Base-by-base conservation (phyloP, 169 alveolate genomes). In the Babesia sp. region DNA sequence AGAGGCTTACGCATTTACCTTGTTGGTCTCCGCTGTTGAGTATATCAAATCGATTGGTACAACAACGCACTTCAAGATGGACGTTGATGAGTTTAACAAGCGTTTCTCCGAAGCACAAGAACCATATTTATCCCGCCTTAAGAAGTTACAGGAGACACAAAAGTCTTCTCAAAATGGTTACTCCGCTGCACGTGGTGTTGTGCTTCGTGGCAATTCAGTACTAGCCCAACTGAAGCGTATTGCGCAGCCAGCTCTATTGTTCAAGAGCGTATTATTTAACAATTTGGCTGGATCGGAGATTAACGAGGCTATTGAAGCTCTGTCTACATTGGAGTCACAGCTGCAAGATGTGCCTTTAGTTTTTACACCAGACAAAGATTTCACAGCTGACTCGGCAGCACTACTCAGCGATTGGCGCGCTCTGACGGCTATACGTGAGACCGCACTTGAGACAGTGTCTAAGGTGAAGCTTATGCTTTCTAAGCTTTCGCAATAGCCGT, bases 1-100 rank as follows among this genome's bases (percentile, higher is more conserved):
- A 57, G 96, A 92, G 67, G 92, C 93, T 18, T 92, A 92, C 71
- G 92, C 91, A 20, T 90, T 90, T 60, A 92, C 96, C 0, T 92
- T 86, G 33, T 70, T 91, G 46, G 87, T 86, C 37, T 90, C 96
- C 37, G 96, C 95, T 24, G 89, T 92, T 16, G 93, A 87, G 75
- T 87, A 78, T 72, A 83, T 84, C 33, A 80, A 71, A 46, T 26
- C 55, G 14, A 66, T 76, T 14, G 86, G 86, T 22, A 53, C 64
- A 20, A 63, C 74, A 2, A 24, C 79, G 2, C 79, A 67, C 53
- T 41, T 76, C 54, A 76, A 76, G 67, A 66, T 76, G 53, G 64
- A 68, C 28, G 55, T 36, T 2, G 68, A 76, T 22, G 86, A 76
- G 58, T 76, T 76, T 58, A 64, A 63, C 58, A 37, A 48, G 22